Evolutionary conservation across 441 rosid species (phyloP).

Genomic region (Capsella rubella): DNA sequence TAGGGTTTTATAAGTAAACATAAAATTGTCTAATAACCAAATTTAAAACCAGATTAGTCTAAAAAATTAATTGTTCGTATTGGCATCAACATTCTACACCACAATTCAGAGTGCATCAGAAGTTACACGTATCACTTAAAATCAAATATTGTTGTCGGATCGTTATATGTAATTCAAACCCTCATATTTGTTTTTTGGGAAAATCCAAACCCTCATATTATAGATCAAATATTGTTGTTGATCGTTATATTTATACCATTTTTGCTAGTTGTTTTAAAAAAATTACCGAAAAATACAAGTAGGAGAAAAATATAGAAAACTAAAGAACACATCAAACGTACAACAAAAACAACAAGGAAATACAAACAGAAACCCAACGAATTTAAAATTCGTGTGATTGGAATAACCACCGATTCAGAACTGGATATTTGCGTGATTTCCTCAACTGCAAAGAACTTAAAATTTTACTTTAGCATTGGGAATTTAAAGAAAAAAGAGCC

Average conservation of each 20-base stretch:
- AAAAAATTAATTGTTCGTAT: not conserved
- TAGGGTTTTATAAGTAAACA: not conserved
- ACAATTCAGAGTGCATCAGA: not conserved
- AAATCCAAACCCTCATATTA: not conserved
- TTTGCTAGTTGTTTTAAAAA: too few relatives aligned
- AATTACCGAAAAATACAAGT: not conserved
- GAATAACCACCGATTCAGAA: too few relatives aligned
- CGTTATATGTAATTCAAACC: not conserved
- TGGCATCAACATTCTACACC: not conserved
- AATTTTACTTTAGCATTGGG: not conserved
- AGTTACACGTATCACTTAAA: not conserved
- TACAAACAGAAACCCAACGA: too few relatives aligned
- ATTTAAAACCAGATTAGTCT: not conserved
- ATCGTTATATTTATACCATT: too few relatives aligned
- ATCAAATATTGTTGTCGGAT: not conserved
- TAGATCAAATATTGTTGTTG: not conserved
- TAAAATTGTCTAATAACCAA: not conserved
- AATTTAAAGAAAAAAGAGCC: not conserved
- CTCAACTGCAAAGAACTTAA: too few relatives aligned
- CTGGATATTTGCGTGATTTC: too few relatives aligned
- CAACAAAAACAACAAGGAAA: too few relatives aligned
- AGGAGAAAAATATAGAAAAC: too few relatives aligned
- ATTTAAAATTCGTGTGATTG: too few relatives aligned
- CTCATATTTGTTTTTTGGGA: not conserved
- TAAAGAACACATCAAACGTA: too few relatives aligned